A percentile compares a stretch with the other conserved stretches of the same genome.
These are phyloP conservation scores for Chamaenerion angustifolium DNA, from an alignment of 345 rosid species.

Conservation along the genomic window DNA sequence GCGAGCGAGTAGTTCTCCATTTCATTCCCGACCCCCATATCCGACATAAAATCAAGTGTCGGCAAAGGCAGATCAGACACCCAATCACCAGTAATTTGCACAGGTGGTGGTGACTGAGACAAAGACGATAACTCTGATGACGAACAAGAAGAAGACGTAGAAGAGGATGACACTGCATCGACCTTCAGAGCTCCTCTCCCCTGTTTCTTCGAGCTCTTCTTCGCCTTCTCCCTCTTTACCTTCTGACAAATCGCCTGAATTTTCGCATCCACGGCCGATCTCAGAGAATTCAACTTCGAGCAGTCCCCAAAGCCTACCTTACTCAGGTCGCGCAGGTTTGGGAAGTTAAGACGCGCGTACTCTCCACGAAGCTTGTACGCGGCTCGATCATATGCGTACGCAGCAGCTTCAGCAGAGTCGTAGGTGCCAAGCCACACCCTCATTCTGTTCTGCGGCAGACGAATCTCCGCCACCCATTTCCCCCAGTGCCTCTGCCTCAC, in stretches of 20 bases:
- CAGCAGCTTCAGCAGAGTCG: conserved; percentile 81
- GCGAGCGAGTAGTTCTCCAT: conserved; percentile 48
- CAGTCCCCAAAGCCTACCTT: conserved; percentile 42
- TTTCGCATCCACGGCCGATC: conserved; percentile 57
- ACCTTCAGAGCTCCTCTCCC: conserved; percentile 5
- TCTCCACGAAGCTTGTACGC: conserved; percentile 93
- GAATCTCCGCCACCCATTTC: conserved; percentile 96
- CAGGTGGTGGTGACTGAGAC: no score
- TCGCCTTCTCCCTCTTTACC: conserved; percentile 48
- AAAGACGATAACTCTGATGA: conserved; percentile 3
- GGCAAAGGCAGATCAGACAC: background rate
- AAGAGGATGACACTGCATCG: conserved; percentile 9
- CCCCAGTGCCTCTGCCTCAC: conserved; percentile 99
- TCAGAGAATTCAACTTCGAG: conserved; percentile 38
- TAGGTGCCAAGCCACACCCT: conserved; percentile 95
- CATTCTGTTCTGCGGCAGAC: conserved; percentile 85
- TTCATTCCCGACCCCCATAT: background rate
- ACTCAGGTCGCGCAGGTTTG: conserved; percentile 41
- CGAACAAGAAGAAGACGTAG: conserved; percentile 14
- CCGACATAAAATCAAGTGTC: no score
- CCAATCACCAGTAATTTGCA: no score
- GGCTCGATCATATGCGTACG: conserved; percentile 87
- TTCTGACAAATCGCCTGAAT: conserved; percentile 77
- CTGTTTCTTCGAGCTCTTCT: conserved; percentile 26
- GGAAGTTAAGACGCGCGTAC: conserved; percentile 81